phyloP scores from a whole-genome alignment of 176 grass and related monocot genomes.

The Avena sativa region DNA sequence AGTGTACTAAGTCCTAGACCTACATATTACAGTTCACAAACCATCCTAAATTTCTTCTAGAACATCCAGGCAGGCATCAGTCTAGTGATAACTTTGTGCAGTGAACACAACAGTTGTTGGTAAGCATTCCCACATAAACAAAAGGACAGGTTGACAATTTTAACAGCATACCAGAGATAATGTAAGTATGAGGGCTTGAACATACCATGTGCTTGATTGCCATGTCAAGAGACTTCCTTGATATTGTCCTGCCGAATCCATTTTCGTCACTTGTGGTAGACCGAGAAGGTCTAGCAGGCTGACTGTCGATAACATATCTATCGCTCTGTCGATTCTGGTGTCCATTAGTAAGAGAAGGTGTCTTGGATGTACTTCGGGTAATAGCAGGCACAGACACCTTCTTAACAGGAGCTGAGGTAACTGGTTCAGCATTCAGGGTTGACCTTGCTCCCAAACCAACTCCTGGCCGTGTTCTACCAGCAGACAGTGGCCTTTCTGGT shows the following conservation, averaged over 20 bases:
- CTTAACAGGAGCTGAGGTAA: conserved; percentile 54
- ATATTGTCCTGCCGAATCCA: conserved; percentile 95
- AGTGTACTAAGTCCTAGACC: conserved; percentile 12
- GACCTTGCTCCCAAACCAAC: conserved; percentile 48
- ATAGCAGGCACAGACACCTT: conserved; percentile 80
- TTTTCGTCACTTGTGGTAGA: conserved; percentile 58
- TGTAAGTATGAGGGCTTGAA: conserved; percentile 38
- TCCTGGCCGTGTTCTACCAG: conserved; percentile 76
- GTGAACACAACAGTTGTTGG: neutral
- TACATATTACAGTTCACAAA: conserved; percentile 15
- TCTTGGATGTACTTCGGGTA: conserved; percentile 68
- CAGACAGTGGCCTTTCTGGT: conserved; percentile 75
- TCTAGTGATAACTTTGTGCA: conserved; percentile 24
- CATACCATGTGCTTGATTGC: conserved; percentile 98
- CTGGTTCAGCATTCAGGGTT: conserved; percentile 54
- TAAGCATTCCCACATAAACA: neutral
- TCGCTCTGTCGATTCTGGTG: conserved; percentile 50
- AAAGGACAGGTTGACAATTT: conserved; percentile 1
- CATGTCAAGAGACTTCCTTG: conserved; percentile 97
- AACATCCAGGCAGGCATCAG: neutral
- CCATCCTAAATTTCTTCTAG: conserved; percentile 6
- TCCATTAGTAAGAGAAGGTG: conserved; percentile 59
- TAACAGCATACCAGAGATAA: neutral
- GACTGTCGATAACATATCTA: conserved; percentile 54
- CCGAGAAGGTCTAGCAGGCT: conserved; percentile 40